Evolutionary conservation across 164 flowering plant species (phyloP), one percentile per base, ranked within the genome.

Genomic region (Macadamia tetraphylla): DNA sequence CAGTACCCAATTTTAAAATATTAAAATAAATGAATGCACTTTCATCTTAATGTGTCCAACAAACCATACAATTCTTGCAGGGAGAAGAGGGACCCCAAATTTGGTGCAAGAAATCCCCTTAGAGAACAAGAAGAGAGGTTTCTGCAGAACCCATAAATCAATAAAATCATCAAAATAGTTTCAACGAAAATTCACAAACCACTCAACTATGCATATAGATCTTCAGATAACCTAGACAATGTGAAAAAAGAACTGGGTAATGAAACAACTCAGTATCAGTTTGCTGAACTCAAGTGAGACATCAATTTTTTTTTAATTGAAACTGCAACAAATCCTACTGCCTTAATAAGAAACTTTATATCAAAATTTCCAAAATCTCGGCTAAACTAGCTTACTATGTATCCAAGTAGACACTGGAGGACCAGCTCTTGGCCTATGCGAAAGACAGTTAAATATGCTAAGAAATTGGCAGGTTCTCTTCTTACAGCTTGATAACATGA

Each of bases 101-200:
- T 91, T 35, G 88, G 90, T 23, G 89, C 88, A 75, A 91, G 77
- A 70, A 91, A 91, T 60, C 98, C 97, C 67, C 67, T 81, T 32
- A 92, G 58, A 49, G 87, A 84, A 69, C 49, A 64, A 44, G 75
- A 73, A 58, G 96, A 83, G 53, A 92, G 86, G 76, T 90, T 90
- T 75, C 98, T 92, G 86, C 83, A 84, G 67, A 72, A 70, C 15
- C 64, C 11, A 68, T 35, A 35, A 35, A 43, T 53, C 56, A 67
- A 35, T 71, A 63, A 67, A 7, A 69, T 53, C 15, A 57, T 43
- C 18, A 52, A 11, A 58, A 6, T 1, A 17, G 29, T 29, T 55
- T 49, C 44, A 31, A 18, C 49, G 2, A 42, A 60, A n/a, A 59
- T 59, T 18, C 43, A 43, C 35, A 30, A 13, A 51, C 29, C 6